These are phyloP conservation scores for Eucalyptus regnans DNA, from an alignment of 345 rosid species.

Conservation along the genomic window DNA sequence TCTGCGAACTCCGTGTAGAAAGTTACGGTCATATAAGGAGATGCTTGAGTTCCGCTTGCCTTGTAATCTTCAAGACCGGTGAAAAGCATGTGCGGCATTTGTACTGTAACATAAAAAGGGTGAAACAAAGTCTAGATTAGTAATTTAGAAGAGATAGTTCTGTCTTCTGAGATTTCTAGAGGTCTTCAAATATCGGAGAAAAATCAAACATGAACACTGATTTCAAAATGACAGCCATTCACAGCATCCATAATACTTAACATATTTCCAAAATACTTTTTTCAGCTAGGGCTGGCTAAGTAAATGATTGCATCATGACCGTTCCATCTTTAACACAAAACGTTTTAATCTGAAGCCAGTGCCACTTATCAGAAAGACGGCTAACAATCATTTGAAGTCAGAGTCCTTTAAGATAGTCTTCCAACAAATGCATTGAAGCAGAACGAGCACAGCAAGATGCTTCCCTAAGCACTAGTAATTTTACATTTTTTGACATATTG, in stretches of 20 bases:
- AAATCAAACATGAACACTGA: neutral
- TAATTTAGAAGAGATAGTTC: neutral
- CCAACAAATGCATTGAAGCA: neutral
- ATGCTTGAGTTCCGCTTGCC: constrained; percentile 91
- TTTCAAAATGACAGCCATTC: neutral
- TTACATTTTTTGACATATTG: neutral
- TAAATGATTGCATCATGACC: neutral
- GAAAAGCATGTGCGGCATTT: constrained; percentile 78
- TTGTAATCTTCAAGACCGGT: constrained; percentile 98
- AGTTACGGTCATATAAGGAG: constrained; percentile 60
- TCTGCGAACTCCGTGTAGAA: constrained; percentile 80
- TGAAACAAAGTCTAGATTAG: neutral
- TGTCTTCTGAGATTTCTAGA: neutral
- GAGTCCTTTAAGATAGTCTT: neutral
- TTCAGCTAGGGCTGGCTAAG: neutral
- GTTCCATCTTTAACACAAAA: neutral
- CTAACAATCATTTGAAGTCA: neutral
- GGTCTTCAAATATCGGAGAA: neutral
- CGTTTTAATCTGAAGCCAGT: neutral
- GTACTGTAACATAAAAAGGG: constrained; percentile 41
- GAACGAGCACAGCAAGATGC: neutral
- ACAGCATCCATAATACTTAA: neutral
- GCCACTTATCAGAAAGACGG: neutral
- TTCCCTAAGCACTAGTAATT: neutral
- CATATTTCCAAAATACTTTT: neutral